Percentiles rank a stretch among this genome's conserved stretches.
Conservation (phyloP, 2,329 filamentous ascomycete genomes). For the Herpotrichia juniperi region DNA sequence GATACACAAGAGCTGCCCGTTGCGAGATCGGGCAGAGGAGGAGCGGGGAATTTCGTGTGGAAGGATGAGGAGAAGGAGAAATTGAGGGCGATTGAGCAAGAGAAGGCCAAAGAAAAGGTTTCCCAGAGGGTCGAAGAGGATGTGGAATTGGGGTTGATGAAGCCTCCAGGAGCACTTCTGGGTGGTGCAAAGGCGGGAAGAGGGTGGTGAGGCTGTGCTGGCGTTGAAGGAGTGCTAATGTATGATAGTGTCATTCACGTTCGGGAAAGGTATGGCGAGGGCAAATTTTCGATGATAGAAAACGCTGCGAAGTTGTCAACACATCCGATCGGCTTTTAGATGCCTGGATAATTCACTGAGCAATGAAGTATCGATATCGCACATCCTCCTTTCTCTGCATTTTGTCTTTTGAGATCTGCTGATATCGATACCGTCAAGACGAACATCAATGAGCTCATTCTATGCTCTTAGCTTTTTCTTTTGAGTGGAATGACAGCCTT, state of each 20-base stretch:
- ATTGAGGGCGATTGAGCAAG: constrained; percentile 29
- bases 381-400: too few relatives aligned
- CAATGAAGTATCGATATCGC: too few relatives aligned
- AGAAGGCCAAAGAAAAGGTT: constrained; percentile 31
- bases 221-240: background rate
- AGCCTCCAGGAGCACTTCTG: constrained; percentile 48
- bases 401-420: too few relatives aligned
- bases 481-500: too few relatives aligned
- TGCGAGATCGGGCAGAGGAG: constrained; percentile 49
- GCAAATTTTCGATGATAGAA: background rate
- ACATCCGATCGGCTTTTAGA: background rate
- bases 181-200: constrained; percentile 38
- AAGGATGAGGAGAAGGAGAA: constrained; percentile 40
- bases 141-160: constrained; percentile 48
- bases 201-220: constrained; percentile 24
- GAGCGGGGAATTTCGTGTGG: constrained; percentile 56
- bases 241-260: background rate
- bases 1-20: constrained; percentile 41
- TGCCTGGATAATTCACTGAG: too few relatives aligned
- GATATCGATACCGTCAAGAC: too few relatives aligned
- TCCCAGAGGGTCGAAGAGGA: constrained; percentile 46
- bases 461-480: too few relatives aligned
- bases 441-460: too few relatives aligned
- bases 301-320: background rate
- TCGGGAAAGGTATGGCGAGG: background rate